A percentile compares a stretch with the other conserved stretches of the same genome.
Evolutionary conservation across 768 basidiomycete genomes (phyloP).

Genomic region (Termitomyces sp.): DNA sequence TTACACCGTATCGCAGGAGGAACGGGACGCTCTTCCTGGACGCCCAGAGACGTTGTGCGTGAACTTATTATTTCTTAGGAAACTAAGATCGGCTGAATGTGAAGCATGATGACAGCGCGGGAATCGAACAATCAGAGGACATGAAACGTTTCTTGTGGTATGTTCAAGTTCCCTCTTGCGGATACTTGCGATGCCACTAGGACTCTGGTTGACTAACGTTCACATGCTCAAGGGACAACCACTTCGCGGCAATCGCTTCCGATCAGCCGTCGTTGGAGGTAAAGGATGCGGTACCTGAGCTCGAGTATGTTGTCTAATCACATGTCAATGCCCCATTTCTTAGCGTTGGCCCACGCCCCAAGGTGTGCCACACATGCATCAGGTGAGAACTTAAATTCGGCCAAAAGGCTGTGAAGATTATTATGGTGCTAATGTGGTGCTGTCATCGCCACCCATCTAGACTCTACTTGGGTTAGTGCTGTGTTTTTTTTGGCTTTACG

Average conservation of each 20-base stretch:
- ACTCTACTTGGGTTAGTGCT: conserved; percentile 51
- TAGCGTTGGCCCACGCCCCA: conserved; percentile 50
- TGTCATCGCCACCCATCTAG: conserved; percentile 22
- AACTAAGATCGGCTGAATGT: neutral
- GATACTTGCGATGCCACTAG: neutral
- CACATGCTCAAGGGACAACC: conserved; percentile 51
- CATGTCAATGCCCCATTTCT: conserved; percentile 1
- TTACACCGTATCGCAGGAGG: conserved; percentile 32
- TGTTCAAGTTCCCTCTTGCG: conserved; percentile 11
- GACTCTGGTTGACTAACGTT: neutral
- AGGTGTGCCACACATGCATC: conserved; percentile 43
- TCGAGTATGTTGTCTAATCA: neutral
- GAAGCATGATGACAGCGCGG: conserved; percentile 36
- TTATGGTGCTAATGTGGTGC: neutral
- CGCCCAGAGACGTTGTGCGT: conserved; percentile 51
- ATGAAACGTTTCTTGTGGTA: conserved; percentile 74
- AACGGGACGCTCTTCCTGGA: conserved; percentile 33
- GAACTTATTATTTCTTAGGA: neutral
- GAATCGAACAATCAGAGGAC: conserved; percentile 61
- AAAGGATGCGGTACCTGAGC: neutral
- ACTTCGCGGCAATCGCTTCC: conserved; percentile 64
- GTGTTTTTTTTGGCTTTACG: neutral
- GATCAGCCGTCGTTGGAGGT: conserved; percentile 67
- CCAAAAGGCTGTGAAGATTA: neutral
- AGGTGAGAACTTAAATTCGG: conserved; percentile 30